Conservation (phyloP, 345 rosid genomes). For the Garcia nutans region DNA sequence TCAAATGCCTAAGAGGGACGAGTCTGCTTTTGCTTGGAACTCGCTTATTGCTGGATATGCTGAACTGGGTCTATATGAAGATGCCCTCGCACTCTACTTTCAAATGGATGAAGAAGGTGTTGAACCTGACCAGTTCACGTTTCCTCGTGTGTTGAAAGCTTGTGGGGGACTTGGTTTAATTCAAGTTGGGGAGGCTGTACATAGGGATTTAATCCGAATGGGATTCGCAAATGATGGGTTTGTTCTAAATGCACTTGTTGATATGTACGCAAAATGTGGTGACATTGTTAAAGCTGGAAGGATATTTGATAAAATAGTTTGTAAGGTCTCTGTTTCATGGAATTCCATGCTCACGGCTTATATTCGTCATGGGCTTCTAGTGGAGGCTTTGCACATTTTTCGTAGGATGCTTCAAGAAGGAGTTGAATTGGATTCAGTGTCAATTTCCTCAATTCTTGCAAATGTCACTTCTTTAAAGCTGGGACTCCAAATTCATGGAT, state of each 20-base stretch:
- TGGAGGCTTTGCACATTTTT: constrained; percentile 51
- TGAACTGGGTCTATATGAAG: constrained; percentile 61
- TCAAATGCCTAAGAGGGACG: constrained; percentile 54
- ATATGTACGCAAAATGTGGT: constrained; percentile 92
- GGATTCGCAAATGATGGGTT: constrained; percentile 64
- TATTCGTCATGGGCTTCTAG: constrained; percentile 55
- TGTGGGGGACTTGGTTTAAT: constrained; percentile 79
- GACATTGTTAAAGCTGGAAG: constrained; percentile 74
- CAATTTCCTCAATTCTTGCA: constrained; percentile 61
- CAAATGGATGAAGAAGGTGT: constrained; percentile 89
- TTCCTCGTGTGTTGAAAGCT: constrained; percentile 79
- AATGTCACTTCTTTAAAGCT: constrained; percentile 40
- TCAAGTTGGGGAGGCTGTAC: constrained; percentile 69
- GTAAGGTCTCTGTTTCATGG: constrained; percentile 67
- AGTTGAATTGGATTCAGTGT: constrained; percentile 63
- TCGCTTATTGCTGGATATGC: constrained; percentile 81
- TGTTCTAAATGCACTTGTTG: constrained; percentile 74
- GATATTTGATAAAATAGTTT: constrained; percentile 58
- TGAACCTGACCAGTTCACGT: constrained; percentile 71
- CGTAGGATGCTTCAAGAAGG: constrained; percentile 53
- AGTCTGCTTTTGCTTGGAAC: constrained; percentile 79
- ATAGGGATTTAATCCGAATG: constrained; percentile 61
- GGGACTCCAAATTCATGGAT: constrained; percentile 68
- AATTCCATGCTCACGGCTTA: constrained; percentile 71
- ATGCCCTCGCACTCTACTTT: constrained; percentile 80